Conservation (phyloP, 169 alveolate species). For the Eimeria tenella region DNA sequence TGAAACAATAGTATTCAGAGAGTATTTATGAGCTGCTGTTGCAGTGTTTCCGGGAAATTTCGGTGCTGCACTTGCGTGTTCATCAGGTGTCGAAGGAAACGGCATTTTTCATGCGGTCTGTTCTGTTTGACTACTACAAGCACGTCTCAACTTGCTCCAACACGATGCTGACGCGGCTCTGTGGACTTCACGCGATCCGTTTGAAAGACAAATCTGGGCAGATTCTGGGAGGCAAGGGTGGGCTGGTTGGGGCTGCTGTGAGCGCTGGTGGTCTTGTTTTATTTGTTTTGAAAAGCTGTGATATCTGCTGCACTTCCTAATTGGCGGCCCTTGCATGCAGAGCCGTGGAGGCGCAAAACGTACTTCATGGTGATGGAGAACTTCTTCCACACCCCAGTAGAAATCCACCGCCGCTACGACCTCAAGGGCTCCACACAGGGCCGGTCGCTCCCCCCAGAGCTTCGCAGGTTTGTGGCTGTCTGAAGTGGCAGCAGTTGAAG, state of each 20-base stretch:
- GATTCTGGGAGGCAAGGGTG: constrained; percentile 30
- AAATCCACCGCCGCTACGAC: constrained; percentile 83
- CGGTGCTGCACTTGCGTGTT: no score
- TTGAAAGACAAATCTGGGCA: constrained; percentile 82
- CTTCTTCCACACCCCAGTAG: constrained; percentile 95
- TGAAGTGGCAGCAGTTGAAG: not conserved
- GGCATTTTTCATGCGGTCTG: constrained; percentile 83
- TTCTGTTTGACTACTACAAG: constrained; percentile 80
- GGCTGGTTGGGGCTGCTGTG: not conserved
- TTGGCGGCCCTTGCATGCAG: not conserved
- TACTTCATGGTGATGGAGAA: constrained; percentile 98
- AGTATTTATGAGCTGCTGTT: no score
- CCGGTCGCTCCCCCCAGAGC: constrained; percentile 79
- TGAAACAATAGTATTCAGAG: not conserved
- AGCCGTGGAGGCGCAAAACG: constrained; percentile 83
- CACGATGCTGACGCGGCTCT: constrained; percentile 87
- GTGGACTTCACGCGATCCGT: constrained; percentile 95
- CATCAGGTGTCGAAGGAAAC: constrained; percentile 80
- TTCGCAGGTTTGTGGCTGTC: constrained; percentile 16
- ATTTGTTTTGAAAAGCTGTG: not conserved
- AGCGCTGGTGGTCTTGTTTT: not conserved
- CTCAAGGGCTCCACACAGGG: constrained; percentile 81
- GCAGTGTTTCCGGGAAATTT: no score
- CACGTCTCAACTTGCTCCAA: constrained; percentile 86
- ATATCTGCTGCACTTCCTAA: not conserved